Evolutionary conservation across 176 grass and related monocot genomes (phyloP).

Genomic region (Luzula sylvatica): DNA sequence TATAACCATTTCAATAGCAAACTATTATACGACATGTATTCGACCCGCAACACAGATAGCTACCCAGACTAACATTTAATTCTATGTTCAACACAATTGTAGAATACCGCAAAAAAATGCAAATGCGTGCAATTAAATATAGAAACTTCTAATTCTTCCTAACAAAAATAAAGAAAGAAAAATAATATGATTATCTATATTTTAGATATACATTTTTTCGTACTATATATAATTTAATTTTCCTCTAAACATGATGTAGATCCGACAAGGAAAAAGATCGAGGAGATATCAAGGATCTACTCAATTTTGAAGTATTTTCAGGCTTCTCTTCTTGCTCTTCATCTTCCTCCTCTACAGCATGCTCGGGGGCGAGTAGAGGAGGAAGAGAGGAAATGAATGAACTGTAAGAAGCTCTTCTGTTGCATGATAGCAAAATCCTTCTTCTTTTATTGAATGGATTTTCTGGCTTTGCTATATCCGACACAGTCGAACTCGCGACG

Average conservation of each 20-base stretch:
- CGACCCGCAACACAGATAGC: no score
- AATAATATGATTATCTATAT: no score
- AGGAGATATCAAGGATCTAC: constrained; percentile 21
- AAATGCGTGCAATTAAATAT: no score
- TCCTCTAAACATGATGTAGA: constrained; percentile 26
- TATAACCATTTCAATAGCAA: no score
- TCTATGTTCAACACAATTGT: no score
- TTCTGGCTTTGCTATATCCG: constrained; percentile 78
- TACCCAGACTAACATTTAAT: no score
- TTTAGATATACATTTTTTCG: no score
- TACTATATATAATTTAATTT: no score
- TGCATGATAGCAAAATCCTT: constrained; percentile 47
- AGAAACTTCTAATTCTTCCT: no score
- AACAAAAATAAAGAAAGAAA: no score
- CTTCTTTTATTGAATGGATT: constrained; percentile 94
- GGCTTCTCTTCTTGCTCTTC: not conserved
- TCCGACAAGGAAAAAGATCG: constrained; percentile 33
- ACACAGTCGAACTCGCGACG: constrained; percentile 27
- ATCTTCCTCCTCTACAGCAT: constrained; percentile 6
- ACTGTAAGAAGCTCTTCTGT: constrained; percentile 47
- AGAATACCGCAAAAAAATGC: no score
- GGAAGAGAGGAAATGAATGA: constrained; percentile 46
- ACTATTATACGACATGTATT: no score
- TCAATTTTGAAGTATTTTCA: constrained; percentile 8
- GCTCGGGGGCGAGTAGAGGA: constrained; percentile 28